Percentiles rank a stretch among this genome's conserved stretches.
These are phyloP conservation scores for Ogataea angusta DNA, from an alignment of 805 yeast genomes.

Conservation along the genomic window DNA sequence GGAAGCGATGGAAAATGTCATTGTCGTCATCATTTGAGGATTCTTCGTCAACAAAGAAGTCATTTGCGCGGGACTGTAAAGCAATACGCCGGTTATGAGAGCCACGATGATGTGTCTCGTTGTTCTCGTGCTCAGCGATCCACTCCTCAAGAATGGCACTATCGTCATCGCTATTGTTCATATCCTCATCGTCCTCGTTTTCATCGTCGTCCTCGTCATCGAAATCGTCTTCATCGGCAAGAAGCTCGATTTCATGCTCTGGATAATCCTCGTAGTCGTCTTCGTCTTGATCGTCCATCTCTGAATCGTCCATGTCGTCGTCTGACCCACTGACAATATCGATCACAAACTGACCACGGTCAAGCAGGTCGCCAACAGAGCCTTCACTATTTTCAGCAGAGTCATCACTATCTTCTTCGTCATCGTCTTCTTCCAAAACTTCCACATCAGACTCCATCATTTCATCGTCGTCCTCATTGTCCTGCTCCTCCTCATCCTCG, in stretches of 20 bases:
- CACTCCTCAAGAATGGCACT: constrained; percentile 33
- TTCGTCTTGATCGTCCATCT: constrained; percentile 22
- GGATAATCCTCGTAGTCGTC: constrained; percentile 21
- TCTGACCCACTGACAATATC: constrained; percentile 30
- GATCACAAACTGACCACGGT: constrained; percentile 26
- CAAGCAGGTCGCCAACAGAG: constrained; percentile 26
- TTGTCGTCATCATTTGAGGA: constrained; percentile 14
- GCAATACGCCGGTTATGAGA: constrained; percentile 3
- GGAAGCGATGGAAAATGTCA: constrained; percentile 12
- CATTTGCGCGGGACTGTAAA: constrained; percentile 8
- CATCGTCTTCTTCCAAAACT: constrained; percentile 12
- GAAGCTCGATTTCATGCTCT: constrained; percentile 19
- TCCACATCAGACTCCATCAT: constrained; percentile 8
- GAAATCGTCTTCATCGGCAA: constrained; percentile 15
- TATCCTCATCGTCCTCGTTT: constrained; percentile 23
- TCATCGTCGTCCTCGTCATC: constrained; percentile 17
- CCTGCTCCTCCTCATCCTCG: constrained; percentile 16
- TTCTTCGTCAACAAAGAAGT: constrained; percentile 13
- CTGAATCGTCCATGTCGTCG: constrained; percentile 21
- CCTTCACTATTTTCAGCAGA: constrained; percentile 18
- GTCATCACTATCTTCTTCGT: constrained; percentile 23
- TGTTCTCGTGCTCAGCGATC: constrained; percentile 30
- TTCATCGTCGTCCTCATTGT: constrained; percentile 37
- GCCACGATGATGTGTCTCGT: constrained; percentile 20
- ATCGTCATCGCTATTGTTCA: constrained; percentile 26